These are phyloP conservation scores for Tylopilus felleus DNA, from an alignment of 768 basidiomycete genomes.

Conservation along the genomic window DNA sequence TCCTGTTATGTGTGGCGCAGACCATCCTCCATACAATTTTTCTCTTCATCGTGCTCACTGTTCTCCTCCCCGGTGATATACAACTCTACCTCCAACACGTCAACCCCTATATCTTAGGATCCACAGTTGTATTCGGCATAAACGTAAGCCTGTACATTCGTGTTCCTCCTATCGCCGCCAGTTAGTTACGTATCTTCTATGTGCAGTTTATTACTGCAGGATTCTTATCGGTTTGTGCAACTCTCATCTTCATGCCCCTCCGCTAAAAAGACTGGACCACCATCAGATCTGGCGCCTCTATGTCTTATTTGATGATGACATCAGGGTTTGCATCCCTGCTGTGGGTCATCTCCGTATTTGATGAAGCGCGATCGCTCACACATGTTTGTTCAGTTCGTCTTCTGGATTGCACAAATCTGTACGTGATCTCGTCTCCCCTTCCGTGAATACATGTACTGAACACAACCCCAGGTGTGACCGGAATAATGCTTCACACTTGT, in stretches of 20 bases:
- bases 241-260: not conserved
- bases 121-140: constrained; percentile 5
- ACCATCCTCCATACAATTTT: not conserved
- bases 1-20: constrained; percentile 14
- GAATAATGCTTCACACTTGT: not conserved
- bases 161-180: not conserved
- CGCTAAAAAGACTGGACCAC: not conserved
- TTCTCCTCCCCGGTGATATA: not conserved
- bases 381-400: constrained; percentile 4
- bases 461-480: constrained; percentile 8
- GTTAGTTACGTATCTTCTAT: not conserved
- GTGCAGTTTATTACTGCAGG: constrained; percentile 14
- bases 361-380: not conserved
- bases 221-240: constrained; percentile 17
- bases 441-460: not conserved
- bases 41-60: constrained; percentile 2
- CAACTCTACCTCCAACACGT: not conserved
- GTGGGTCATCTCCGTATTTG: constrained; percentile 3
- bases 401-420: constrained; percentile 22
- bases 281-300: constrained; percentile 25
- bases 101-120: not conserved
- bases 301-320: constrained; percentile 12
- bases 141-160: constrained; percentile 7
- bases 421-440: not conserved
- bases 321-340: constrained; percentile 15